Conservation (phyloP, 345 rosid genomes). For the Populus ilicifolia region DNA sequence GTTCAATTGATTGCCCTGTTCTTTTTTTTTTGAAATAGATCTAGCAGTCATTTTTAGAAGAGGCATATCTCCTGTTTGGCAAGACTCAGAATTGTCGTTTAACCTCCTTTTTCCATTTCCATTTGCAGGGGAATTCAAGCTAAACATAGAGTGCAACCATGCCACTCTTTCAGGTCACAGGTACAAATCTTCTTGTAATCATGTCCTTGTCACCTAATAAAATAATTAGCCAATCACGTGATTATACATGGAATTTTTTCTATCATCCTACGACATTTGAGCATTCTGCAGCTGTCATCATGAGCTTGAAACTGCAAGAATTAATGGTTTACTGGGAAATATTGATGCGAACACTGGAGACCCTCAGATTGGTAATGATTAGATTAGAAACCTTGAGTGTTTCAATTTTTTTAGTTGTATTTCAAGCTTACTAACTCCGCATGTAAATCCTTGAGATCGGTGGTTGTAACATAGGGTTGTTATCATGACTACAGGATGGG, state of each 20-base stretch:
- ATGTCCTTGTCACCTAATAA: neutral
- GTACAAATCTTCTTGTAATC: constrained; percentile 19
- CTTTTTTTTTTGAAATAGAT: no score
- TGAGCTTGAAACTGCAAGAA: constrained; percentile 86
- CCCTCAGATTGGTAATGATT: constrained; percentile 66
- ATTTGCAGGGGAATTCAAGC: constrained; percentile 63
- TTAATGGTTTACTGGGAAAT: constrained; percentile 81
- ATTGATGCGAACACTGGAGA: constrained; percentile 95
- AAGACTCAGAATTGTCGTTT: neutral
- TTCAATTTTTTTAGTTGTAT: neutral
- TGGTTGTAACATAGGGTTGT: neutral
- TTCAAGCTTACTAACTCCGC: no score
- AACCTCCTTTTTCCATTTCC: neutral
- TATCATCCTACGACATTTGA: neutral
- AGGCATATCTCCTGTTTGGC: neutral
- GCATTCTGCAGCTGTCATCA: constrained; percentile 70
- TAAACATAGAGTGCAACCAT: constrained; percentile 91
- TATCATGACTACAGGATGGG: constrained; percentile 61
- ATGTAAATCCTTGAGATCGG: neutral
- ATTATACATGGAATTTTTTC: neutral
- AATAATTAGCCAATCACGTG: neutral
- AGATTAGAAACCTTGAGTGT: neutral
- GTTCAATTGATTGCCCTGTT: no score
- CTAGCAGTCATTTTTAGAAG: no score
- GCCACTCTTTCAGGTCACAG: constrained; percentile 97